Base-by-base conservation (phyloP, 306 rosid species). In the Lithocarpus polystachyus region DNA sequence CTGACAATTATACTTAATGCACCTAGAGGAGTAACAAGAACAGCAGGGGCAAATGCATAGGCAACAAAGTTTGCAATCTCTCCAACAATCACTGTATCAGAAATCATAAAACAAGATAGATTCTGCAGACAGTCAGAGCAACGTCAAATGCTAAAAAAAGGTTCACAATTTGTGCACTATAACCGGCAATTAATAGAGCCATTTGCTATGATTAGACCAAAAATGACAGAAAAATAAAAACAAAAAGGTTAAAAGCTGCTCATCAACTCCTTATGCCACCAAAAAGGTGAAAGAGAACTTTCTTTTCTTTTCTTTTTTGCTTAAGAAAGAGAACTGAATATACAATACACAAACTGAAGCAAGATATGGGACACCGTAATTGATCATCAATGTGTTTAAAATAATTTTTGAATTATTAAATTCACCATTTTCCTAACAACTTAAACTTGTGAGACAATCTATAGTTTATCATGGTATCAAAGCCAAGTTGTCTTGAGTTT, bases 1-100 rank as follows among this genome's bases (percentile, higher is more conserved):
- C 98, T 93, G 67, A 93, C 88, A 13, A 93, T 93, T 51, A 93
- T 92, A 61, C 98, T 93, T 78, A 93, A 75, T 57, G 98, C 98
- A n/a, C 98, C 98, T 13, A 93, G 96, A 43, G 98, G 98, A 31
- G 98, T 91, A 73, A 93, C 98, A 20, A 93, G 91, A 61, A 93
- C 90, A 31, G 97, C 97, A 2, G 98, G 98, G 69, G 98, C 93
- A 89, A 91, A 93, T 45, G 97, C 98, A 80, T 93, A 93, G 0
- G 98, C 98, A 76, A 87, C 77, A 72, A 93, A 93, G 75, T 93
- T 93, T 62, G 97, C 97, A 73, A 87, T 76, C 88, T 91, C 97
- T 74, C 98, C 98, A 45, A 88, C 91, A 84, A 93, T 84, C 98
- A 93, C 98, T 93, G 85, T 65, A 88, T 82, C 74, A 86, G 59